Evolutionary conservation across 257 asterid genomes (phyloP).

Genomic region (Fraxinus quadrangulata): DNA sequence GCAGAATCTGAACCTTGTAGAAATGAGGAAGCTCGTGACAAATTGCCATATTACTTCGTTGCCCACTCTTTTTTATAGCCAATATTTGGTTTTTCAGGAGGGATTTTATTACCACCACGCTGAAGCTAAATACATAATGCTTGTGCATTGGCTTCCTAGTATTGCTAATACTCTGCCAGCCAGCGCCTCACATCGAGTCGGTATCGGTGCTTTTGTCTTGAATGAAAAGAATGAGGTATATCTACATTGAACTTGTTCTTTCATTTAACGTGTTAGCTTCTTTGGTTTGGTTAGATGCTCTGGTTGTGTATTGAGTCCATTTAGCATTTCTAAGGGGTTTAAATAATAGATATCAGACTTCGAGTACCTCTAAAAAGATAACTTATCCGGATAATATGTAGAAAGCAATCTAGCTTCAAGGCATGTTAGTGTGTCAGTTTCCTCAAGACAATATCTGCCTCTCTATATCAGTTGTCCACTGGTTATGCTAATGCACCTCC

Average conservation of each 20-base stretch:
- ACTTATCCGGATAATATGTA: too few relatives aligned
- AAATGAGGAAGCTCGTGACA: not conserved
- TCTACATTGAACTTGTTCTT: conserved; percentile 5
- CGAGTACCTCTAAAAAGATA: not conserved
- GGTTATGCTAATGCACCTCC: not conserved
- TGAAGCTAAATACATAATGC: conserved; percentile 89
- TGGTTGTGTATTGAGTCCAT: not conserved
- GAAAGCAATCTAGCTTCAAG: not conserved
- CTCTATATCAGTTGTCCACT: not conserved
- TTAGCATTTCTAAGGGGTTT: not conserved
- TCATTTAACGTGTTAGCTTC: too few relatives aligned
- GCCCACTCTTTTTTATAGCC: conserved; percentile 8
- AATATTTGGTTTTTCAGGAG: conserved; percentile 54
- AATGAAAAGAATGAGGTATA: conserved; percentile 80
- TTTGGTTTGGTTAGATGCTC: not conserved
- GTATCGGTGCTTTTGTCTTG: conserved; percentile 79
- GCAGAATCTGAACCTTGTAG: conserved; percentile 11
- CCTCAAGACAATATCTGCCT: not conserved
- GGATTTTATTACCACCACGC: conserved; percentile 97
- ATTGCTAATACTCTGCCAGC: conserved; percentile 69
- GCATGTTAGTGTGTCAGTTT: not conserved
- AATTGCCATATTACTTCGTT: not conserved
- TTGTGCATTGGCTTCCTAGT: conserved; percentile 79
- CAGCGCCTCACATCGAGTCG: conserved; percentile 90
- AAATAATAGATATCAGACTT: not conserved